Percentiles rank a stretch among this genome's conserved stretches.
Evolutionary conservation across 2,329 filamentous ascomycete species (phyloP).

Genomic region (Cladosporium austrohemisphaericum): DNA sequence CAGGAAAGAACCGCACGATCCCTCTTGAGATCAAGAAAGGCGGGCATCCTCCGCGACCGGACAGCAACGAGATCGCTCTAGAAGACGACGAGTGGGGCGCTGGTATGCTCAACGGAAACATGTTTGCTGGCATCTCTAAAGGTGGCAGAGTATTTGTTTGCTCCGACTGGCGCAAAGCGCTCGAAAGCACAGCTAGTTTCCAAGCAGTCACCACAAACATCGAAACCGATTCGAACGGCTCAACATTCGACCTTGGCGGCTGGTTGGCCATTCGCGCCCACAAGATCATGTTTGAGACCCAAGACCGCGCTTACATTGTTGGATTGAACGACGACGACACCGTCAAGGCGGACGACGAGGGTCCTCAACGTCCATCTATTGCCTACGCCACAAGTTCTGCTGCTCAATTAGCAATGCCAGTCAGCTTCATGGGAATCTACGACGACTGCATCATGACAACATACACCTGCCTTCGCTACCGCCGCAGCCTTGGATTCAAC

Average conservation of each 20-base stretch:
- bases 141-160: constrained; percentile 44
- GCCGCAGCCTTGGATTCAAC: constrained; percentile 23
- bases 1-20: constrained; percentile 19
- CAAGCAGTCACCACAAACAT: constrained; percentile 32
- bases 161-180: constrained; percentile 40
- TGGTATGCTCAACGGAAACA: constrained; percentile 40
- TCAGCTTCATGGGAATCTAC: constrained; percentile 47
- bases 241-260: constrained; percentile 44
- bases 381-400: constrained; percentile 34
- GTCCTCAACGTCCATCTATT: constrained; percentile 26
- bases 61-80: constrained; percentile 18
- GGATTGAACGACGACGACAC: constrained; percentile 34
- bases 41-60: constrained; percentile 8
- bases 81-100: constrained; percentile 47
- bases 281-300: constrained; percentile 43
- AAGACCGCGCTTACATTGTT: constrained; percentile 43
- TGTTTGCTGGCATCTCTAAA: constrained; percentile 44
- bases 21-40: constrained; percentile 22
- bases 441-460: constrained; percentile 48
- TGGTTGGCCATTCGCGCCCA: constrained; percentile 44
- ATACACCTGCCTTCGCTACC: constrained; percentile 33
- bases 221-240: constrained; percentile 40
- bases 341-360: constrained; percentile 18
- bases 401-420: constrained; percentile 39
- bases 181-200: constrained; percentile 22